Percentiles rank a stretch among this genome's conserved stretches.
phyloP scores from a whole-genome alignment of 345 rosid species.

The Draba incana region DNA sequence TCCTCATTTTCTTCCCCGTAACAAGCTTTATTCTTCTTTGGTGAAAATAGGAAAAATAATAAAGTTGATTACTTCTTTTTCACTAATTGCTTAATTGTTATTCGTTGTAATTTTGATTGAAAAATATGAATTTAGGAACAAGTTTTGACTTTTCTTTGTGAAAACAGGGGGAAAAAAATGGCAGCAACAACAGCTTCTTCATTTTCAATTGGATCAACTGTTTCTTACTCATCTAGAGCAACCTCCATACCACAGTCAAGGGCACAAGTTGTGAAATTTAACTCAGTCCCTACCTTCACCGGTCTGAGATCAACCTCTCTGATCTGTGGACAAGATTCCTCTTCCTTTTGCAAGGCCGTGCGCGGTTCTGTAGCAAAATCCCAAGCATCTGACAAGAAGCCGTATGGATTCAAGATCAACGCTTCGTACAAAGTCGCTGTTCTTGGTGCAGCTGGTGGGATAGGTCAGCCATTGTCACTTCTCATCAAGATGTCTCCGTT shows the following conservation, averaged over 20 bases:
- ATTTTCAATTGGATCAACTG: conserved; percentile 59
- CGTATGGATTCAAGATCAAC: conserved; percentile 53
- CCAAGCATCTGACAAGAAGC: conserved; percentile 40
- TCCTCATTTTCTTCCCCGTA: too few species aligned
- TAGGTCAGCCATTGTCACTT: conserved; percentile 87
- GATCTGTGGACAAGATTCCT: conserved; percentile 54
- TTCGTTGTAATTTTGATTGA: too few species aligned
- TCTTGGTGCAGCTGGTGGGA: conserved; percentile 95
- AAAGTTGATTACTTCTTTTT: too few species aligned
- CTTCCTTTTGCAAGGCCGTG: conserved; percentile 55
- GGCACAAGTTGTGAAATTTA: conserved; percentile 46
- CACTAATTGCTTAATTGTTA: too few species aligned
- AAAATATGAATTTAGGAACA: too few species aligned
- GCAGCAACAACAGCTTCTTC: conserved; percentile 71
- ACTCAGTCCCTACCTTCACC: conserved; percentile 51
- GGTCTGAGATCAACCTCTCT: conserved; percentile 70
- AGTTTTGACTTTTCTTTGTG: not conserved
- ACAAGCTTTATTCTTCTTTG: too few species aligned
- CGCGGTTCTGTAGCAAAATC: conserved; percentile 48
- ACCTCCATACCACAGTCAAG: conserved; percentile 50
- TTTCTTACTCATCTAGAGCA: conserved; percentile 52
- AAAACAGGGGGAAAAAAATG: conserved; percentile 48
- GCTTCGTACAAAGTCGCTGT: conserved; percentile 89
- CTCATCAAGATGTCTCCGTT: conserved; percentile 93
- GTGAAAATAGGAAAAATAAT: too few species aligned